Evolutionary conservation across 345 rosid genomes (phyloP).

Genomic region (Euclidium syriacum): DNA sequence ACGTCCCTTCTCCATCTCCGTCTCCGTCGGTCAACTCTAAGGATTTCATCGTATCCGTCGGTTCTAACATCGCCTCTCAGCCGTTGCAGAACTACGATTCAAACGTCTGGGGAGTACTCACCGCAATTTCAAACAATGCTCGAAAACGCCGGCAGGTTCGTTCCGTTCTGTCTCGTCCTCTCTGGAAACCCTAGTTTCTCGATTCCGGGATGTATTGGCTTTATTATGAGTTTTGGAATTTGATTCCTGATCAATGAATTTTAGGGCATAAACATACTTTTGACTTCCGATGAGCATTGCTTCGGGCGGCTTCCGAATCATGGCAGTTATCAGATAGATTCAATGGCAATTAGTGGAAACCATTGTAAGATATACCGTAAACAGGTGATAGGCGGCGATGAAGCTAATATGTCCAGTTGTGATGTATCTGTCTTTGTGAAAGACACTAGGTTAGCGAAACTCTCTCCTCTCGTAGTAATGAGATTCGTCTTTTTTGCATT

Average conservation of each 20-base stretch:
- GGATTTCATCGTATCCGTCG: slow-evolving; percentile 52
- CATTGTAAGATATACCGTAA: slow-evolving; percentile 78
- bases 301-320: slow-evolving; percentile 73
- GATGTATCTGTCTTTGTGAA: slow-evolving; percentile 50
- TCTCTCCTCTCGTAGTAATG: background rate
- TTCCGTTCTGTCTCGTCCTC: background rate
- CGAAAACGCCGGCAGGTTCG: slow-evolving; percentile 75
- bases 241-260: slow-evolving; percentile 2
- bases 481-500: background rate
- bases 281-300: slow-evolving; percentile 64
- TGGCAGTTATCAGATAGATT: slow-evolving; percentile 54
- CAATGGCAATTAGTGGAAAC: slow-evolving; percentile 62
- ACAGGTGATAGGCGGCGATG: slow-evolving; percentile 27
- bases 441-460: slow-evolving; percentile 63
- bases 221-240: background rate
- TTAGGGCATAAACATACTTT: slow-evolving; percentile 75
- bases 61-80: slow-evolving; percentile 61
- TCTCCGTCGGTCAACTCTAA: slow-evolving; percentile 38
- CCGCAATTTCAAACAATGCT: slow-evolving; percentile 72
- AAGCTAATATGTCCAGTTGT: slow-evolving; percentile 23
- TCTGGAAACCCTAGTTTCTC: slow-evolving; percentile 9
- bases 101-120: slow-evolving; percentile 87
- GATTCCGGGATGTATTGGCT: background rate
- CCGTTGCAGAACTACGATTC: slow-evolving; percentile 62
- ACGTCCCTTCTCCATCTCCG: slow-evolving; percentile 31